Conservation (phyloP, 2,329 filamentous ascomycete genomes). For the Akanthomyces uredinophilus region DNA sequence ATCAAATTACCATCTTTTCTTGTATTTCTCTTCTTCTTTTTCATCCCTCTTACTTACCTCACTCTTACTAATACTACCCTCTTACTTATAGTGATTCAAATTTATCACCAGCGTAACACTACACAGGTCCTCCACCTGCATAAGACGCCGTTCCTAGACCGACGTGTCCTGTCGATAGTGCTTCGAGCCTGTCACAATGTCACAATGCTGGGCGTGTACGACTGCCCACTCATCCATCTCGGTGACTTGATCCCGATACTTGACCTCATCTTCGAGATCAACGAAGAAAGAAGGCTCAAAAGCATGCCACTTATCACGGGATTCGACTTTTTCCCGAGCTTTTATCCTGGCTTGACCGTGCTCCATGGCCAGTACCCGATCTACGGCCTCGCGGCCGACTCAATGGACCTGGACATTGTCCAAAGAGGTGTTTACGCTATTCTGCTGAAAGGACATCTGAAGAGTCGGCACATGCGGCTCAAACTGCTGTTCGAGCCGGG, state of each 20-base stretch:
- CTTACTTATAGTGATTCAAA: constrained; percentile 20
- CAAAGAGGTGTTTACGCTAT: constrained; percentile 31
- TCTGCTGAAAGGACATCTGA: constrained; percentile 31
- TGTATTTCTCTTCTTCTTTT: not conserved
- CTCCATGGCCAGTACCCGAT: not conserved
- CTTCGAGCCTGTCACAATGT: constrained; percentile 28
- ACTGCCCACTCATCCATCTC: constrained; percentile 33
- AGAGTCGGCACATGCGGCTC: constrained; percentile 26
- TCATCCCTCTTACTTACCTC: no score
- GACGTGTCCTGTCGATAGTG: constrained; percentile 31
- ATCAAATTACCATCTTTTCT: constrained; percentile 11
- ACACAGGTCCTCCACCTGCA: constrained; percentile 28
- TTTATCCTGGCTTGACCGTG: constrained; percentile 25
- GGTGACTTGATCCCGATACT: constrained; percentile 30
- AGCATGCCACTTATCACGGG: constrained; percentile 19
- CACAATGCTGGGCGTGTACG: constrained; percentile 31
- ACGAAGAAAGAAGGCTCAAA: constrained; percentile 19
- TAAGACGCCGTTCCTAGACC: constrained; percentile 27
- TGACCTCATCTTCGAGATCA: constrained; percentile 33
- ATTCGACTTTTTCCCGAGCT: constrained; percentile 32
- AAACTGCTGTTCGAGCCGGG: constrained; percentile 26
- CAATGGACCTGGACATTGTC: constrained; percentile 20
- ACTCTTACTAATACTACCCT: no score
- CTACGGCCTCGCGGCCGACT: constrained; percentile 29
- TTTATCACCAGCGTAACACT: constrained; percentile 17